Evolutionary conservation across 2,329 filamentous ascomycete genomes (phyloP).

Genomic region (Stagonosporopsis tanaceti): DNA sequence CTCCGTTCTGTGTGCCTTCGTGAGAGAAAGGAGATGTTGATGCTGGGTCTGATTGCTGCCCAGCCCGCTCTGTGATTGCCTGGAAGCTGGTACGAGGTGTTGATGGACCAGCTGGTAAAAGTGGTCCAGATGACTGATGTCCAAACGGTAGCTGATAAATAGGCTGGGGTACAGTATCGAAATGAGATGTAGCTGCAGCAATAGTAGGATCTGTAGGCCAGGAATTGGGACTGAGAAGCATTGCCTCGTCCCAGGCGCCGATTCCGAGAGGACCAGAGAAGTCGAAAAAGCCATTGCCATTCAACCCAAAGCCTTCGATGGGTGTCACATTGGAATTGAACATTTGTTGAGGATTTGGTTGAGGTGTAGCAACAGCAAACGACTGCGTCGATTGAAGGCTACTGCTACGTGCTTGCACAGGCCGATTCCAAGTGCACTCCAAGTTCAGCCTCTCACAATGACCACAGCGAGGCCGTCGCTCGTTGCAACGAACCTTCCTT

Average conservation of each 20-base stretch:
- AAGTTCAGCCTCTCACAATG: conserved; percentile 64
- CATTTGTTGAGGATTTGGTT: conserved; percentile 20
- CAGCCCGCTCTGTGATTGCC: conserved; percentile 25
- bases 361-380: conserved; percentile 23
- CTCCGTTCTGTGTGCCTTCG: conserved; percentile 30
- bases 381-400: conserved; percentile 31
- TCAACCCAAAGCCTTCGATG: conserved; percentile 31
- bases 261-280: conserved; percentile 39
- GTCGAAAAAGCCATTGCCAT: conserved; percentile 34
- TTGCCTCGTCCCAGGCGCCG: conserved; percentile 42
- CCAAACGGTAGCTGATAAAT: conserved; percentile 29
- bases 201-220: conserved; percentile 38
- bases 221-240: conserved; percentile 43
- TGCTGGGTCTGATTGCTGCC: conserved; percentile 27
- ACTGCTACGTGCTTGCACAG: conserved; percentile 24
- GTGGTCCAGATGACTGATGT: conserved; percentile 27
- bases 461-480: conserved; percentile 61
- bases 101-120: conserved; percentile 13
- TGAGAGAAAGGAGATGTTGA: conserved; percentile 43
- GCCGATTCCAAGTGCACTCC: conserved; percentile 60
- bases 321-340: conserved; percentile 23
- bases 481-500: conserved; percentile 64
- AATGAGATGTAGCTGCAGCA: conserved; percentile 13
- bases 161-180: conserved; percentile 31
- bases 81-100: conserved; percentile 23